A percentile compares a stretch with the other conserved stretches of the same genome.
Conservation (phyloP, 192 early-diverging fungal species). For the Polychytrium aggregatum region DNA sequence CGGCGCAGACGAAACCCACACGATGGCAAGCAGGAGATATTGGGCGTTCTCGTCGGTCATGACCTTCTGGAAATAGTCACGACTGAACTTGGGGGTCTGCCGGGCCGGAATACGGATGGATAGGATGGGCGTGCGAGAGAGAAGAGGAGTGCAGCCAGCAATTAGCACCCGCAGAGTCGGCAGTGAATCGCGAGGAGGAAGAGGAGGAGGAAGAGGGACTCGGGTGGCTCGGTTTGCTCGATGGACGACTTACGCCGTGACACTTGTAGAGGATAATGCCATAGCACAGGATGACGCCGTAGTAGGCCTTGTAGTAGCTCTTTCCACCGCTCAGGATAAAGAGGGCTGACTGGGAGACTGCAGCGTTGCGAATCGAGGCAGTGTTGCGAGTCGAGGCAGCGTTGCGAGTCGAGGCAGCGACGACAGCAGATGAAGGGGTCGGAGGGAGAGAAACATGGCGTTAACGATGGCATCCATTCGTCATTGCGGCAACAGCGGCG, state of each 20-base stretch:
- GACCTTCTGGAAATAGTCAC: slow-evolving; percentile 45
- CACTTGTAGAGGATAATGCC: slow-evolving; percentile 69
- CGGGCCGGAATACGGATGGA: too few species aligned
- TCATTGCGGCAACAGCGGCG: too few species aligned
- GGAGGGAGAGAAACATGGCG: background rate
- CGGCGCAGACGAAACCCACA: slow-evolving; percentile 61
- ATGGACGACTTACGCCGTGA: slow-evolving; percentile 65
- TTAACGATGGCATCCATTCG: too few species aligned
- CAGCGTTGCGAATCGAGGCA: too few species aligned
- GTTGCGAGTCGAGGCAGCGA: too few species aligned
- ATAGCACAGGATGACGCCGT: slow-evolving; percentile 58
- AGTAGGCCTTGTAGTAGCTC: slow-evolving; percentile 49
- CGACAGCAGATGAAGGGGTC: slow-evolving; percentile 6
- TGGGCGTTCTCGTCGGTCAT: slow-evolving; percentile 67
- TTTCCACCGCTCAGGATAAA: slow-evolving; percentile 9
- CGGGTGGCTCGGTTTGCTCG: too few species aligned
- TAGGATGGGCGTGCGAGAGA: slow-evolving; percentile 8
- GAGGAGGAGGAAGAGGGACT: too few species aligned
- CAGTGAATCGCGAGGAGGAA: too few species aligned
- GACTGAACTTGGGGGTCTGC: slow-evolving; percentile 47
- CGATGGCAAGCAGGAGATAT: slow-evolving; percentile 57
- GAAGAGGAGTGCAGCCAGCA: slow-evolving; percentile 7
- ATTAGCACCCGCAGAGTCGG: too few species aligned
- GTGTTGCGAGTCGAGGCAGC: too few species aligned
- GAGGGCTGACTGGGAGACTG: slow-evolving; percentile 18